Percentiles rank a stretch among this genome's conserved stretches.
Evolutionary conservation across 176 grass and related monocot species (phyloP).

Genomic region (Aegilops tauschii): DNA sequence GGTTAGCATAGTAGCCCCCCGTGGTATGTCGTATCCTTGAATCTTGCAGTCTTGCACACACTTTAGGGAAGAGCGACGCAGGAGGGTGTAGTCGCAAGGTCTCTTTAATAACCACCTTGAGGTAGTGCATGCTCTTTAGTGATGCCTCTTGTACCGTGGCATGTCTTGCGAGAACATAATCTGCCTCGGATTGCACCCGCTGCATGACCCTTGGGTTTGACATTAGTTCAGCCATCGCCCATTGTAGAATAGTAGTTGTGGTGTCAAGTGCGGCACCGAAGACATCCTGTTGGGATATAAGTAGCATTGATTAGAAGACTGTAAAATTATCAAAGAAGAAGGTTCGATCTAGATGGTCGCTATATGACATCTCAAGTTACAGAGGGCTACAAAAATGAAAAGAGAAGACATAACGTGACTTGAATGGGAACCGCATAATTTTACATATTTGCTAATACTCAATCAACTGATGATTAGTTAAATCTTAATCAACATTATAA

Average conservation of each 20-base stretch:
- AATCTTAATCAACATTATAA: no score
- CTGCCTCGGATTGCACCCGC: slow-evolving; percentile 14
- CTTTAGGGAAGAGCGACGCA: not conserved
- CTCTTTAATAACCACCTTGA: slow-evolving; percentile 25
- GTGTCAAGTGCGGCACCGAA: slow-evolving; percentile 25
- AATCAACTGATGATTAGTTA: no score
- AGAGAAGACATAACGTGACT: no score
- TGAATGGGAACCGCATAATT: no score
- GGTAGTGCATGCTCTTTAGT: slow-evolving; percentile 11
- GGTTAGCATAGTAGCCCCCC: slow-evolving; percentile 5
- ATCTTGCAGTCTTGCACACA: not conserved
- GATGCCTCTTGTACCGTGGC: not conserved
- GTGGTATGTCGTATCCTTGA: slow-evolving; percentile 5
- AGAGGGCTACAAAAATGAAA: no score
- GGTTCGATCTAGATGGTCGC: no score
- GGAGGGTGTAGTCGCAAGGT: slow-evolving; percentile 40
- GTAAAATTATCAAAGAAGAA: no score
- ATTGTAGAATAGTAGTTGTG: slow-evolving; percentile 5
- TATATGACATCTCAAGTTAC: no score
- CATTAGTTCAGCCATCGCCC: slow-evolving; percentile 38
- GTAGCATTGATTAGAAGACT: no score
- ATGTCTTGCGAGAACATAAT: not conserved
- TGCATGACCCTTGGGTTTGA: slow-evolving; percentile 20
- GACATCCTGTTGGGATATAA: slow-evolving; percentile 23
- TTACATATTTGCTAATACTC: no score